Percentiles rank a stretch among this genome's conserved stretches.
Evolutionary conservation across 1,139 yeast species (phyloP).

Genomic region (Geotrichum histeridarum): DNA sequence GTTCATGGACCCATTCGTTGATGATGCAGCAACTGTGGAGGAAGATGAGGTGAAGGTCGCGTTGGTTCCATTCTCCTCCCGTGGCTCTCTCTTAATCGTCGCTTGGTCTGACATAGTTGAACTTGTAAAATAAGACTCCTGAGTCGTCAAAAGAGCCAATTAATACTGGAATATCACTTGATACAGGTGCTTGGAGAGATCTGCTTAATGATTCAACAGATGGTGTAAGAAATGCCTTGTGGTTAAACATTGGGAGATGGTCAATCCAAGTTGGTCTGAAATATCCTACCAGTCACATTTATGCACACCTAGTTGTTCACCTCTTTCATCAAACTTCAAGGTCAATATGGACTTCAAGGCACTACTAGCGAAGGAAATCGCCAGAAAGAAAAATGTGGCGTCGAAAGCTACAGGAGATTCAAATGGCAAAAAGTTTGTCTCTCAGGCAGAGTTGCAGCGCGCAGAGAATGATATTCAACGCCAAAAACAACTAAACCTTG

Average conservation of each 20-base stretch:
- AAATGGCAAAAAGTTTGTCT: constrained; percentile 19
- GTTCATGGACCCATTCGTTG: not conserved
- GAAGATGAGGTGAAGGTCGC: not conserved
- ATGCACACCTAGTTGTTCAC: not conserved
- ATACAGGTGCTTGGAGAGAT: too few relatives aligned
- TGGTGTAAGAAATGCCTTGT: too few relatives aligned
- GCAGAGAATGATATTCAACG: constrained; percentile 28
- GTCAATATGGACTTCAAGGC: constrained; percentile 34
- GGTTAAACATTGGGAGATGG: not conserved
- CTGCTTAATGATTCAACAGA: too few relatives aligned
- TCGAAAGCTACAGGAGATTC: constrained; percentile 1
- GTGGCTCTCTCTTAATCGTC: not conserved
- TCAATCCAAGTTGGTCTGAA: not conserved
- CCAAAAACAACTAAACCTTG: constrained; percentile 32
- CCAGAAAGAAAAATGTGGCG: constrained; percentile 29
- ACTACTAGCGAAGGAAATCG: constrained; percentile 33
- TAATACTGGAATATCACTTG: too few relatives aligned
- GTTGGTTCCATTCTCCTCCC: not conserved
- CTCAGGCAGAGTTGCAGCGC: constrained; percentile 28
- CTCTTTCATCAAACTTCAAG: not conserved
- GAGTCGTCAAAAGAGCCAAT: too few relatives aligned
- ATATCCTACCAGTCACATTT: not conserved
- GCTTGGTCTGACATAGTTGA: constrained; percentile 4
- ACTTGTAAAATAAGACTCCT: not conserved
- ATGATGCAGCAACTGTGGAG: constrained; percentile 2